Base-by-base conservation (phyloP, 345 rosid genomes). In the Barbarea vulgaris region DNA sequence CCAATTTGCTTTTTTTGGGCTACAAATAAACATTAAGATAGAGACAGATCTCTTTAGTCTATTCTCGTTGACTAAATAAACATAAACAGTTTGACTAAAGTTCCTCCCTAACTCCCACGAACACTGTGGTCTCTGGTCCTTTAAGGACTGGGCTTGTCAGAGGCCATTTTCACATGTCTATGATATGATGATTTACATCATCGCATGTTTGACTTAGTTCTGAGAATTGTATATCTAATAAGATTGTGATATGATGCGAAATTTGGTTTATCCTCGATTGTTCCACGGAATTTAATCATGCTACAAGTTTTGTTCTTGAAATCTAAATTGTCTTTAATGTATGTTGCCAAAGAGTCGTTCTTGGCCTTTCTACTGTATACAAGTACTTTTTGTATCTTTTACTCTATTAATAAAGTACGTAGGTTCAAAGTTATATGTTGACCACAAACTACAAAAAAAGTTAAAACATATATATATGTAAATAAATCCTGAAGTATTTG, bases 41-140 rank as follows among this genome's bases (percentile, higher is more conserved):
- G 47, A 25, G 64, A 76, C 79, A 60, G 53, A 41, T 69, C 54
- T 37, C 24, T 68, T 7, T 58, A 42, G 50, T 60, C 48, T 52
- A 61, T 61, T 68, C 31, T 30, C n/a, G 79, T 69, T 76, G 79
- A 69, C 74, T 76, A 64, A 53, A 76, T 76, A 64, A 53, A 76
- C 66, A 69, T 53, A 41, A 46, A 34, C 46, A 19, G 27, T 63
- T 69, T 69, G 80, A 76, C 75, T 54, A 15, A 42, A 13, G 54
- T 62, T 70, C 27, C 12, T 75, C 74, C 52, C 75, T 33, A 70
- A 69, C 79, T 76, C 47, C 64, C 52, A 64, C 53, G 25, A 25
- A 69, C 24, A 28, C 42, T 59, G 47, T 24, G 47, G 74, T 68
- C 55, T 30, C 72, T 68, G 74, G 79, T 55, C 36, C 64, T 31